Percentiles rank a stretch among this genome's conserved stretches.
Evolutionary conservation across 441 rosid species (phyloP).

Genomic region (Metrosideros polymorpha): DNA sequence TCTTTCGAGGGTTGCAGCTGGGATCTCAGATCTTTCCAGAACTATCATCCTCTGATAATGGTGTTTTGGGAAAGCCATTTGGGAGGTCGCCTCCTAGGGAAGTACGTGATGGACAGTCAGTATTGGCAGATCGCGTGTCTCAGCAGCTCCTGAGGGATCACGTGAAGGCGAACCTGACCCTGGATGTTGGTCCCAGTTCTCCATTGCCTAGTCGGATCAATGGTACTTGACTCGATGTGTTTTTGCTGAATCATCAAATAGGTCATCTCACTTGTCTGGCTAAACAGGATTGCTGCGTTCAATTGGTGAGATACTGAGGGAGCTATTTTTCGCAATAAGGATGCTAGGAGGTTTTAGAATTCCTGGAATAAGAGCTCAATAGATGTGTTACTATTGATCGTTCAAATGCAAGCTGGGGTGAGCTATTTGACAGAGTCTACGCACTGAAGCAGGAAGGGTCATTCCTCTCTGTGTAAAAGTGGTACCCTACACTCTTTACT

Average conservation of each 20-base stretch:
- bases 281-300: constrained; percentile 8
- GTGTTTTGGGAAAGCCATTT: constrained; percentile 33
- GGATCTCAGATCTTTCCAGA: constrained; percentile 39
- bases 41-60: constrained; percentile 27
- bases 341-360: background rate
- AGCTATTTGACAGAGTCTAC: constrained; percentile 2
- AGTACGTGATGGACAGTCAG: constrained; percentile 39
- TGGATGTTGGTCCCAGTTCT: constrained; percentile 44
- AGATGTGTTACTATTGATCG: background rate
- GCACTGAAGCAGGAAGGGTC: background rate
- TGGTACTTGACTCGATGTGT: constrained; percentile 12
- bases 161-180: constrained; percentile 27
- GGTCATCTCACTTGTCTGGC: constrained; percentile 2
- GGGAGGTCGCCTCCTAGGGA: constrained; percentile 30
- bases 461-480: constrained; percentile 11
- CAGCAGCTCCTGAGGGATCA: constrained; percentile 47
- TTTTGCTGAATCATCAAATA: constrained; percentile 2
- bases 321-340: constrained; percentile 12
- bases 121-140: constrained; percentile 58
- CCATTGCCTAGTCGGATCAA: constrained; percentile 27
- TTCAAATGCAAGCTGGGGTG: background rate
- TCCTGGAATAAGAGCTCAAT: constrained; percentile 13
- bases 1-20: constrained; percentile 42
- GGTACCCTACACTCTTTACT: background rate
- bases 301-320: constrained; percentile 12